phyloP scores from a whole-genome alignment of 2,329 filamentous ascomycete genomes.

The Rhynchosporium agropyri region DNA sequence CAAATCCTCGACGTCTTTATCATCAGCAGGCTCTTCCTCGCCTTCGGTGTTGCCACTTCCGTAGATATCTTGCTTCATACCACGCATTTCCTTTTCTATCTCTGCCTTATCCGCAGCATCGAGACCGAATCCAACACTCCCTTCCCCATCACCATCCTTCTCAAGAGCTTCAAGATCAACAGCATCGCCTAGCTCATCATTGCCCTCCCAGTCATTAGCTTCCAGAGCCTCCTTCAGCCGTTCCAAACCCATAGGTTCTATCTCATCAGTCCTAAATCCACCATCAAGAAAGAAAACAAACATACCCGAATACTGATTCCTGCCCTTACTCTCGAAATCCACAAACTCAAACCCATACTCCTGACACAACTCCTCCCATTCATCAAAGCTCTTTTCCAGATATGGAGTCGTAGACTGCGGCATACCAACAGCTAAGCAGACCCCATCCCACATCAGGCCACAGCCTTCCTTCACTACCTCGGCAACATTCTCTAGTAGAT shows the following conservation, averaged over 20 bases:
- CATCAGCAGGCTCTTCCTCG: constrained; percentile 41
- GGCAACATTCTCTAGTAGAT: constrained; percentile 55
- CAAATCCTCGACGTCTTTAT: constrained; percentile 56
- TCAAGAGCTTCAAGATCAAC: constrained; percentile 45
- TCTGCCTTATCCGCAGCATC: constrained; percentile 38
- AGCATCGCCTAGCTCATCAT: constrained; percentile 43
- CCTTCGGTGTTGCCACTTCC: constrained; percentile 25
- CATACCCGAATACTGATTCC: constrained; percentile 63
- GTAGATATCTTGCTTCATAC: constrained; percentile 45
- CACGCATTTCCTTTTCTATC: constrained; percentile 45
- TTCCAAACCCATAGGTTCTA: constrained; percentile 61
- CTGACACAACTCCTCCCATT: constrained; percentile 63
- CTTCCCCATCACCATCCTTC: constrained; percentile 36
- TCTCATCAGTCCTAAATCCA: constrained; percentile 15
- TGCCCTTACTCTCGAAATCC: constrained; percentile 50
- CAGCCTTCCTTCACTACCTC: constrained; percentile 59
- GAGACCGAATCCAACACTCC: constrained; percentile 38
- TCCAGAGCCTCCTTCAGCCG: constrained; percentile 64
- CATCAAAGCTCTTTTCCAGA: constrained; percentile 48
- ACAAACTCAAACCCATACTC: constrained; percentile 66
- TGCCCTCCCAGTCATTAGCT: constrained; percentile 63
- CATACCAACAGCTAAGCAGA: constrained; percentile 61
- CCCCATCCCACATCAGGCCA: constrained; percentile 66
- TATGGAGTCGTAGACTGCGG: constrained; percentile 37
- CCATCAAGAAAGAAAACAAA: constrained; percentile 18